Percentiles rank a stretch among this genome's conserved stretches.
Conservation (phyloP, 1,284 basidiomycete genomes). For the Cryptococcus sp. region DNA sequence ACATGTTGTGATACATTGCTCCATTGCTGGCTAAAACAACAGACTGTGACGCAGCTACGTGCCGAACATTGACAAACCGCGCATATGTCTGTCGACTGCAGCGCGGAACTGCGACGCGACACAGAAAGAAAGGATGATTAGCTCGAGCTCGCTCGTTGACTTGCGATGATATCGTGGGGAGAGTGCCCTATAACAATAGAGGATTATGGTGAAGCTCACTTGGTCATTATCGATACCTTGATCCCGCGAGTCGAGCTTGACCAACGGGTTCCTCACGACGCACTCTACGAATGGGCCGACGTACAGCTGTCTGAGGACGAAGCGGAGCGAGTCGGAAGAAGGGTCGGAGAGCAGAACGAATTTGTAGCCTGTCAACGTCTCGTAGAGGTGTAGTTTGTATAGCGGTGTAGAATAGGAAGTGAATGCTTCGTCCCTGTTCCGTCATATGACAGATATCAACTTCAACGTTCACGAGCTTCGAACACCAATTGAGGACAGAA, state of each 20-base stretch:
- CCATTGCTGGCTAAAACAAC: not conserved
- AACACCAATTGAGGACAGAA: not conserved
- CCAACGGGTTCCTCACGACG: slow-evolving; percentile 87
- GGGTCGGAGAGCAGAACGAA: slow-evolving; percentile 93
- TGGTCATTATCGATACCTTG: slow-evolving; percentile 84
- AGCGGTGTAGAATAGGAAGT: slow-evolving; percentile 85
- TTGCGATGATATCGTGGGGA: not conserved
- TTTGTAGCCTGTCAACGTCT: slow-evolving; percentile 89
- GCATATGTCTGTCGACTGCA: slow-evolving; percentile 73
- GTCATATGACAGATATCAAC: not conserved
- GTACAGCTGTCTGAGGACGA: slow-evolving; percentile 83
- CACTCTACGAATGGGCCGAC: slow-evolving; percentile 91
- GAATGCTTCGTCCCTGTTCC: slow-evolving; percentile 79
- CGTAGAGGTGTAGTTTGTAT: slow-evolving; percentile 92
- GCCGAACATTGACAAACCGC: slow-evolving; percentile 50
- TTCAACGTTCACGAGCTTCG: not conserved
- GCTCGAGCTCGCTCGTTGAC: not conserved
- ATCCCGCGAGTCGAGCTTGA: slow-evolving; percentile 74
- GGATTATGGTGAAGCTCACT: slow-evolving; percentile 31
- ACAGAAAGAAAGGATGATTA: slow-evolving; percentile 2
- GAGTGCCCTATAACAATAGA: not conserved
- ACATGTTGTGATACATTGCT: not conserved
- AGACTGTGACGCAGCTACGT: slow-evolving; percentile 18
- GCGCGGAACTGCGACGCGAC: slow-evolving; percentile 68
- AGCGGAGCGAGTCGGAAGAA: slow-evolving; percentile 74